A percentile compares a stretch with the other conserved stretches of the same genome.
Conservation (phyloP, 768 basidiomycete genomes). For the Boletus coccyginus region DNA sequence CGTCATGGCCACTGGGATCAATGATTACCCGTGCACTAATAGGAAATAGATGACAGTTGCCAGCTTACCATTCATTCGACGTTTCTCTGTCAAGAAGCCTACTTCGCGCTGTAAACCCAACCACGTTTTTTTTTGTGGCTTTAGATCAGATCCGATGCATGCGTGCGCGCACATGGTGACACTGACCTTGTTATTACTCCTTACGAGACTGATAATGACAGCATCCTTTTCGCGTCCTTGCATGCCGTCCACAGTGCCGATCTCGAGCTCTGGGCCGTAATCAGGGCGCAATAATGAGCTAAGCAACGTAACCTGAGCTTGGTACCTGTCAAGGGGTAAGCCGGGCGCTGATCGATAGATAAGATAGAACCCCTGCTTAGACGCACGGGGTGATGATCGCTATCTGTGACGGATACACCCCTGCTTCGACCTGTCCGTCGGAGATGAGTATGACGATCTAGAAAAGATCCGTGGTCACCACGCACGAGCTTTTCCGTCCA, state of each 20-base stretch:
- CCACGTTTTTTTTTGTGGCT: neutral
- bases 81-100: slow-evolving; percentile 90
- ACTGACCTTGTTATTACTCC: slow-evolving; percentile 79
- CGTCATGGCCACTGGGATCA: slow-evolving; percentile 77
- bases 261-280: slow-evolving; percentile 73
- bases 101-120: slow-evolving; percentile 68
- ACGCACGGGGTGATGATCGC: slow-evolving; percentile 84
- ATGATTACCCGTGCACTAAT: neutral
- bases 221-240: slow-evolving; percentile 97
- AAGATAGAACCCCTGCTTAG: neutral
- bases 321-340: slow-evolving; percentile 51
- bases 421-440: slow-evolving; percentile 48
- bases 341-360: neutral
- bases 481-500: slow-evolving; percentile 82
- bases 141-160: slow-evolving; percentile 1
- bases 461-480: neutral
- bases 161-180: slow-evolving; percentile 5
- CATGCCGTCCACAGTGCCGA: slow-evolving; percentile 95
- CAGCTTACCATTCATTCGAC: slow-evolving; percentile 77
- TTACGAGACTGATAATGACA: slow-evolving; percentile 86
- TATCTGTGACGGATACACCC: slow-evolving; percentile 68
- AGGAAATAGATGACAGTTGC: neutral
- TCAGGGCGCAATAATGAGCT: slow-evolving; percentile 69
- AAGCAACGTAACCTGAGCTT: slow-evolving; percentile 88
- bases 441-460: neutral